phyloP scores from a whole-genome alignment of 768 basidiomycete genomes.

The Serendipita vermifera region DNA sequence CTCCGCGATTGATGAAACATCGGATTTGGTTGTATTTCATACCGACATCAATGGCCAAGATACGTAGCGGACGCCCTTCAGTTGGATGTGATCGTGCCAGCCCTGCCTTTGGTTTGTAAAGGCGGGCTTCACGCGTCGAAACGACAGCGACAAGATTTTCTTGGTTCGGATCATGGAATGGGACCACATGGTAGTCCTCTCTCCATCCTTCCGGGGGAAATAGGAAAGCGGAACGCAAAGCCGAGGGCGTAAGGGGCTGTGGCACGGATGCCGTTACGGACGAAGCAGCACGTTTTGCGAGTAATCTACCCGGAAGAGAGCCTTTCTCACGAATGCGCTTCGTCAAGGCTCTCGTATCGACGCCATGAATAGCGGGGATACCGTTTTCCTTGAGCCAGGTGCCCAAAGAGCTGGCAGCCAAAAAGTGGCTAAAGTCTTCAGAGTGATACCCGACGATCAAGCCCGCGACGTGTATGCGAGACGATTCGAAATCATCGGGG shows the following conservation, averaged over 20 bases:
- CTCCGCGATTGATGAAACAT: slow-evolving; percentile 83
- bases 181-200: slow-evolving; percentile 68
- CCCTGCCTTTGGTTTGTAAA: slow-evolving; percentile 48
- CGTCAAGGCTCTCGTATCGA: slow-evolving; percentile 93
- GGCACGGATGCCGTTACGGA: slow-evolving; percentile 8
- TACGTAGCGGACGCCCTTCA: slow-evolving; percentile 64
- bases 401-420: slow-evolving; percentile 76
- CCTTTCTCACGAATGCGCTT: slow-evolving; percentile 94
- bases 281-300: slow-evolving; percentile 45
- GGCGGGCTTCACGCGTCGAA: slow-evolving; percentile 52
- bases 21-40: slow-evolving; percentile 99
- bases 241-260: background rate
- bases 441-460: slow-evolving; percentile 91
- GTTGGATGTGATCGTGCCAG: slow-evolving; percentile 48
- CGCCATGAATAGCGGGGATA: slow-evolving; percentile 86
- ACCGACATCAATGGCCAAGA: slow-evolving; percentile 92
- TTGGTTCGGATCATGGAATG: slow-evolving; percentile 79
- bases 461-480: slow-evolving; percentile 83
- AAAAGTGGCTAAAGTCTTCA: slow-evolving; percentile 86
- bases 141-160: slow-evolving; percentile 86
- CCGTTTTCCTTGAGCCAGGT: slow-evolving; percentile 92
- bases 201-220: slow-evolving; percentile 42
- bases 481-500: slow-evolving; percentile 80
- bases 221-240: background rate
- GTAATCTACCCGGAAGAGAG: slow-evolving; percentile 74